Percentiles rank a stretch among this genome's conserved stretches.
phyloP scores from a whole-genome alignment of 1,139 yeast species.

The Debaryomycetaceae sp. region DNA sequence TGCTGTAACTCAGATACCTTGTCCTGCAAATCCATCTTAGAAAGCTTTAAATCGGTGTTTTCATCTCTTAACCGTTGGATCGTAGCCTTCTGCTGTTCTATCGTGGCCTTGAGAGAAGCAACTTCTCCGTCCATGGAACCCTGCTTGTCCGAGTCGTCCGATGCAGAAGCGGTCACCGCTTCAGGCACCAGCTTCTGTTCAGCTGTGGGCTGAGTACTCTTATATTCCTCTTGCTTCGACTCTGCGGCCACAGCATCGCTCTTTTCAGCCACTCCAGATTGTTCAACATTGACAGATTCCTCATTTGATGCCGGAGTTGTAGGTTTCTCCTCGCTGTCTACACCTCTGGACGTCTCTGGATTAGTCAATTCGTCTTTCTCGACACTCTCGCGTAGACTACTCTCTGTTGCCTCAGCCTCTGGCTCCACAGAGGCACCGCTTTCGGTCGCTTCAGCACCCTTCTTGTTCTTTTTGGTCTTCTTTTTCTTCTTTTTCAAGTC shows the following conservation, averaged over 20 bases:
- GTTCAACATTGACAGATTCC: constrained; percentile 1
- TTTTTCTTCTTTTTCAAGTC: constrained; percentile 61
- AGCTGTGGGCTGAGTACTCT: background rate
- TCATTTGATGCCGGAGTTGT: constrained; percentile 4
- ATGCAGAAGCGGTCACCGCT: background rate
- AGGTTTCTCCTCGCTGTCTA: constrained; percentile 8
- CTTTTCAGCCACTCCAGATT: constrained; percentile 6
- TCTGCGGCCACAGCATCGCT: constrained; percentile 8
- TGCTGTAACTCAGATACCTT: constrained; percentile 25
- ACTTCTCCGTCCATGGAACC: constrained; percentile 23
- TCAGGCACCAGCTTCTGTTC: constrained; percentile 1
- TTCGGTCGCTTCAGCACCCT: background rate
- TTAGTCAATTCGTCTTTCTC: background rate
- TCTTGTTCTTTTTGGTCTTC: constrained; percentile 19
- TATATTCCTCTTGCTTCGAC: constrained; percentile 3
- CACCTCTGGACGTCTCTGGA: constrained; percentile 7
- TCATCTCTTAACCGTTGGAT: constrained; percentile 40
- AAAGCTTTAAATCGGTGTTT: constrained; percentile 41
- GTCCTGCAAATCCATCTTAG: constrained; percentile 46
- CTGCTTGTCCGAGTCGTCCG: background rate
- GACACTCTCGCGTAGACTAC: background rate
- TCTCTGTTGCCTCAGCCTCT: background rate
- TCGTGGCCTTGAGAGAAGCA: constrained; percentile 20
- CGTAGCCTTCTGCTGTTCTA: constrained; percentile 32
- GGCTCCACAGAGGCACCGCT: constrained; percentile 1